A percentile compares a stretch with the other conserved stretches of the same genome.
phyloP scores from a whole-genome alignment of 2,329 filamentous ascomycete species.

The Ampelomyces quisqualis region DNA sequence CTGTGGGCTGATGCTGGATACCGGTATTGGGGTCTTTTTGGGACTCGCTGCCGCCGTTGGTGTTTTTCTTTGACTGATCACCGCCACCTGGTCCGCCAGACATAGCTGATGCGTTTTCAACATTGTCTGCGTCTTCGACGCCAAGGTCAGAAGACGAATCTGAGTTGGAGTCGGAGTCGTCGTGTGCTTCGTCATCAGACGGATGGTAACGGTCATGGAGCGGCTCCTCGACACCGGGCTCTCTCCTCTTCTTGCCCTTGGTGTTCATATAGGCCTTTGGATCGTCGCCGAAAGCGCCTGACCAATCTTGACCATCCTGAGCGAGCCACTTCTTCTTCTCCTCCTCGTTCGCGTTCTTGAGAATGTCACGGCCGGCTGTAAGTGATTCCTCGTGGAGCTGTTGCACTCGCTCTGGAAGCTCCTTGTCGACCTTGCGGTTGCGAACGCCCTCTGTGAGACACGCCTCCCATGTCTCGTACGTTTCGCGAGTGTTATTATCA shows the following conservation, averaged over 20 bases:
- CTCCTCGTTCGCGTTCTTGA: constrained; percentile 69
- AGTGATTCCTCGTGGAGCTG: constrained; percentile 80
- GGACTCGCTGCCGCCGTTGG: too few relatives aligned
- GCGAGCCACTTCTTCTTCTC: constrained; percentile 77
- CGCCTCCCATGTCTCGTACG: constrained; percentile 91
- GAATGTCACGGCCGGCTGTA: constrained; percentile 75
- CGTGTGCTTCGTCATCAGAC: constrained; percentile 41
- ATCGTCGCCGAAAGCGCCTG: constrained; percentile 78
- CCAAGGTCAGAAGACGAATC: constrained; percentile 56
- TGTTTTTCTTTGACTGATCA: constrained; percentile 10
- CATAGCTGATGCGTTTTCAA: constrained; percentile 25
- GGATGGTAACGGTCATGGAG: constrained; percentile 55
- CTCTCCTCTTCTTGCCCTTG: constrained; percentile 55
- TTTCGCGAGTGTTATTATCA: constrained; percentile 88
- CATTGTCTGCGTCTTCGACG: constrained; percentile 56
- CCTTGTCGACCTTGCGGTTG: constrained; percentile 65
- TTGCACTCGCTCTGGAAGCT: constrained; percentile 71
- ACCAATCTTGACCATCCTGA: constrained; percentile 82
- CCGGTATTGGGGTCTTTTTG: constrained; percentile 21
- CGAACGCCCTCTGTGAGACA: constrained; percentile 87
- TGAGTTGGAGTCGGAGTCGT: constrained; percentile 44
- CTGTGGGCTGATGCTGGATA: constrained; percentile 30
- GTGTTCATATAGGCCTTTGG: constrained; percentile 62
- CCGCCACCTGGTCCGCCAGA: constrained; percentile 19
- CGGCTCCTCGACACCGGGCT: constrained; percentile 56